Conservation (phyloP, 306 rosid genomes). For the Vigna trinervia region DNA sequence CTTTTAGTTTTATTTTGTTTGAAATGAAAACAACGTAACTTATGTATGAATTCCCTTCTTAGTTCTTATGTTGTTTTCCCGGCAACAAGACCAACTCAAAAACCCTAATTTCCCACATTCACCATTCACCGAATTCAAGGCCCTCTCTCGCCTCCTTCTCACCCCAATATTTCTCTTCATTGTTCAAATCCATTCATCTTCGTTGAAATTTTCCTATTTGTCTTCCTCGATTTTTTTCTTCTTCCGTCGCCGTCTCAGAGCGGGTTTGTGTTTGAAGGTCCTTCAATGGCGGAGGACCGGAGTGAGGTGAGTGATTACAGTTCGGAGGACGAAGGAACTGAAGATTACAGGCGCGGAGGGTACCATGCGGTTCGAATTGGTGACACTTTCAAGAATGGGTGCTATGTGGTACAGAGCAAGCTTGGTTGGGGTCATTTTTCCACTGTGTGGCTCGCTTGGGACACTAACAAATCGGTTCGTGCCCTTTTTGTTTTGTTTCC, state of each 20-base stretch:
- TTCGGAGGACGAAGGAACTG: slow-evolving; percentile 96
- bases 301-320: slow-evolving; percentile 81
- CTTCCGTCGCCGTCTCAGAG: neutral
- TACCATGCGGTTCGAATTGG: slow-evolving; percentile 95
- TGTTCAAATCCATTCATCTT: neutral
- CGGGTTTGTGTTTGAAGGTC: slow-evolving; percentile 34
- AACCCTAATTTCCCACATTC: slow-evolving; percentile 56
- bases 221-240: neutral
- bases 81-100: slow-evolving; percentile 55
- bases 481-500: slow-evolving; percentile 21
- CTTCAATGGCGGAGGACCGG: slow-evolving; percentile 73
- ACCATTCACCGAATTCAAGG: slow-evolving; percentile 27
- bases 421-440: slow-evolving; percentile 99
- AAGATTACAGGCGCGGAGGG: slow-evolving; percentile 98
- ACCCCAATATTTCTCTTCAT: neutral
- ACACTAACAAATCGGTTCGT: slow-evolving; percentile 57
- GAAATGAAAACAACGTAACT: too few relatives aligned
- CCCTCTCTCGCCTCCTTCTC: slow-evolving; percentile 3
- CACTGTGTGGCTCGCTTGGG: slow-evolving; percentile 99
- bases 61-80: slow-evolving; percentile 48
- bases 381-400: slow-evolving; percentile 78
- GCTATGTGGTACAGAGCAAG: slow-evolving; percentile 87
- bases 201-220: slow-evolving; percentile 13
- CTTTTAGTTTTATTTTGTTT: neutral
- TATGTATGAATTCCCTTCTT: too few relatives aligned